Conservation (phyloP, 208 protist species). For the Novymonas esmeraldas region DNA sequence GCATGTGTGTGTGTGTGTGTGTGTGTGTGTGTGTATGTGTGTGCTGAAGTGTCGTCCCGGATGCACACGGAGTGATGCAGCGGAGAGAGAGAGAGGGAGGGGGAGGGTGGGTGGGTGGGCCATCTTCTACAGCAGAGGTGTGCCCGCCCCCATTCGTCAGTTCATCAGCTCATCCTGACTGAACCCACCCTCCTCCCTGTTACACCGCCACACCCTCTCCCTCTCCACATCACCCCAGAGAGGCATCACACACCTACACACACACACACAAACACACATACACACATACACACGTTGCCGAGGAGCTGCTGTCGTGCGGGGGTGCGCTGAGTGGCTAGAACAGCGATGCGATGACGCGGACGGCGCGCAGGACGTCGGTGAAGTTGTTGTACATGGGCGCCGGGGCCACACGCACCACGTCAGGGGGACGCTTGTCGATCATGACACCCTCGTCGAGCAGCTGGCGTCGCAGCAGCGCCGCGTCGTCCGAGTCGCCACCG, state of each 20-base stretch:
- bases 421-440: slow-evolving; percentile 54
- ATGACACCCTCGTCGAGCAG: slow-evolving; percentile 61
- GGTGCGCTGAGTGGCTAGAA: slow-evolving; percentile 40
- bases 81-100: no score
- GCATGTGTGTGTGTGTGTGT: not conserved
- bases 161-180: no score
- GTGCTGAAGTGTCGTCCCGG: not conserved
- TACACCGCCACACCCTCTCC: not conserved
- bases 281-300: no score
- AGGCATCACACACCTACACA: not conserved
- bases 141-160: no score
- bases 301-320: no score
- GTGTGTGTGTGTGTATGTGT: not conserved
- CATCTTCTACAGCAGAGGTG: no score
- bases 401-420: slow-evolving; percentile 79
- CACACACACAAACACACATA: no score
- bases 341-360: slow-evolving; percentile 47
- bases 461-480: slow-evolving; percentile 47
- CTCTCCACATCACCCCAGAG: not conserved
- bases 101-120: no score
- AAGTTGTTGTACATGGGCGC: slow-evolving; percentile 95
- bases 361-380: slow-evolving; percentile 77
- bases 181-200: no score
- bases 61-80: not conserved
- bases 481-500: slow-evolving; percentile 41